Conservation (phyloP, 441 rosid species). For the Breynia disticha region DNA sequence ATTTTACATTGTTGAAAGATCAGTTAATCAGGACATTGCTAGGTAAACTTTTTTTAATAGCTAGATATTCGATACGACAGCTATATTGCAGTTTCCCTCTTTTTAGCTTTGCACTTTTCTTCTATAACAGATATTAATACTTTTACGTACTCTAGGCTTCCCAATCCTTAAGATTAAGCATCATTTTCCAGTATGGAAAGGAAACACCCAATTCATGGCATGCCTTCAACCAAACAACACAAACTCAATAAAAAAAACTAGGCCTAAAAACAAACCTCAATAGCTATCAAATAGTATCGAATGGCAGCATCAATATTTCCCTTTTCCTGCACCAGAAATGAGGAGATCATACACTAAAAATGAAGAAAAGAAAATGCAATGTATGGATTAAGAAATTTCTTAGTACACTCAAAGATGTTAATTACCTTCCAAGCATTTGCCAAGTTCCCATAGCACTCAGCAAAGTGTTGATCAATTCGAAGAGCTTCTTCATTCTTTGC, state of each 20-base stretch:
- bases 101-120: no score
- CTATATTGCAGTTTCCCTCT: no score
- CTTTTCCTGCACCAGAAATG: constrained; percentile 55
- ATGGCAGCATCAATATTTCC: constrained; percentile 90
- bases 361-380: background rate
- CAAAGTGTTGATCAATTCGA: constrained; percentile 23
- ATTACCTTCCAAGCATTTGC: constrained; percentile 35
- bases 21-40: no score
- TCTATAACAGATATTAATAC: no score
- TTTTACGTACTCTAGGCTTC: no score
- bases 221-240: background rate
- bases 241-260: background rate
- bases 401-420: background rate
- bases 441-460: constrained; percentile 33
- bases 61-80: no score
- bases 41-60: no score
- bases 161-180: no score
- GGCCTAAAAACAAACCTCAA: constrained; percentile 62
- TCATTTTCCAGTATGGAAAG: background rate
- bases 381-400: background rate
- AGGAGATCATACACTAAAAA: background rate
- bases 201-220: background rate
- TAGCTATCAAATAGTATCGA: constrained; percentile 85
- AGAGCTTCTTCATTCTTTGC: constrained; percentile 30
- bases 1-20: no score